Evolutionary conservation across 306 rosid species (phyloP), one percentile per base, ranked within the genome.

Genomic region (Castanea mollissima): DNA sequence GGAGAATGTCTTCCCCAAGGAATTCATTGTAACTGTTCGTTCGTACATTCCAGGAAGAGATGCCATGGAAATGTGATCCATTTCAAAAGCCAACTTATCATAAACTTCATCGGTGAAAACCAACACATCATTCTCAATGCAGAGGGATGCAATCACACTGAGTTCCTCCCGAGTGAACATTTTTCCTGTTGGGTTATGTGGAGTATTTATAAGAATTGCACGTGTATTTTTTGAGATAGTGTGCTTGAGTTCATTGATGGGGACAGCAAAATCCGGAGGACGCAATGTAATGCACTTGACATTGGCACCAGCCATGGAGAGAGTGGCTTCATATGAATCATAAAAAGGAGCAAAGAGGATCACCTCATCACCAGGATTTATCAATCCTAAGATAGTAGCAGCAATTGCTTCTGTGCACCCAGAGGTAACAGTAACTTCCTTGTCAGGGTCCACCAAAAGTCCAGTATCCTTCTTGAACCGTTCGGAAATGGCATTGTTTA

Each of bases 351-450:
- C 94, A 90, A 94, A 94, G 10, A 91, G 71, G 72, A 94, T 90
- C 77, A 94, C 97, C 88, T 94, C 98, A 18, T 94, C 98, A 21
- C 95, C 97, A 3, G 97, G 97, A 86, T 94, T 91, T 88, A 94
- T 89, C 80, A 94, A 81, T 16, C 98, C 98, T 44, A 92, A 83
- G 5, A 92, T 78, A 29, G 97, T 87, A 58, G 98, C 97, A 27
- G 98, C 97, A 69, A 94, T 94, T 32, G 98, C 98, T 86, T 94
- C 98, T 2, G 97, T 91, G 85, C 98, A 94, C 32, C 97, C 97
- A 65, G 88, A 80, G 65, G 98, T 94, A 71, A 94, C 94, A 15
- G 97, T 89, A 46, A 92, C 73, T 79, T 92, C 98, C 81, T 86
- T 91, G 81, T 92, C 97, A 46, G 97, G 97, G 81, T 94, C 94